These are phyloP conservation scores for Aspergillus eucalypticola DNA, from an alignment of 2,329 filamentous ascomycete genomes.

Conservation along the genomic window DNA sequence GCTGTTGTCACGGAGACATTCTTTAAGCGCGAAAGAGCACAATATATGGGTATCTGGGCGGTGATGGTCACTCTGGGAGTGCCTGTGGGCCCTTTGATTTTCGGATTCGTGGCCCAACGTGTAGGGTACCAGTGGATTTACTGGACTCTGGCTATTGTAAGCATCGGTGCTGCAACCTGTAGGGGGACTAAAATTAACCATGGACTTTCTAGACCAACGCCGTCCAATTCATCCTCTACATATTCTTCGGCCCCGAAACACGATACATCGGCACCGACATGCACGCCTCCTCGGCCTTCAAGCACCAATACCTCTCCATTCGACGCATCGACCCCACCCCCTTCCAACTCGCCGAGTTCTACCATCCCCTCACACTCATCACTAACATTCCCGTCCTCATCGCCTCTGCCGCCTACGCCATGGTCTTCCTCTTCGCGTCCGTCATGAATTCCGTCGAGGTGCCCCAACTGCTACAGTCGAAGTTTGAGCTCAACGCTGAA, in stretches of 20 bases:
- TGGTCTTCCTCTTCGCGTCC: conserved; percentile 58
- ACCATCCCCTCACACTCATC: conserved; percentile 52
- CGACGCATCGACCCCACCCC: conserved; percentile 56
- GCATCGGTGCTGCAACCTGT: conserved; percentile 15
- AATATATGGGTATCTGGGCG: conserved; percentile 59
- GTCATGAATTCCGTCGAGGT: conserved; percentile 61
- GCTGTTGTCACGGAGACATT: conserved; percentile 58
- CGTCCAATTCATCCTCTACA: conserved; percentile 56
- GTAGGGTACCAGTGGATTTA: conserved; percentile 60
- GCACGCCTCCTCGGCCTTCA: conserved; percentile 14
- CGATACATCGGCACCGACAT: conserved; percentile 45
- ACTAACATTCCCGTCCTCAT: conserved; percentile 52
- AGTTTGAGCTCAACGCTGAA: conserved; percentile 59
- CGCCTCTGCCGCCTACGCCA: conserved; percentile 55
- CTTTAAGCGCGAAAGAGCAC: conserved; percentile 54
- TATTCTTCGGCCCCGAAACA: conserved; percentile 58
- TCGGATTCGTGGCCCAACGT: conserved; percentile 48
- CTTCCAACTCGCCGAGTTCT: conserved; percentile 50
- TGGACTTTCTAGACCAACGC: conserved; percentile 50
- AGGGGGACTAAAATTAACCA: conserved; percentile 10
- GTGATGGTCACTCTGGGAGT: conserved; percentile 51
- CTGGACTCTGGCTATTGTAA: conserved; percentile 56
- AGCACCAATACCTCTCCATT: conserved; percentile 44
- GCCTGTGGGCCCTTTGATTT: conserved; percentile 38
- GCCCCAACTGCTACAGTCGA: conserved; percentile 57